phyloP scores from a whole-genome alignment of 371 early-diverging fungal genomes.

The Coemansia sp. region DNA sequence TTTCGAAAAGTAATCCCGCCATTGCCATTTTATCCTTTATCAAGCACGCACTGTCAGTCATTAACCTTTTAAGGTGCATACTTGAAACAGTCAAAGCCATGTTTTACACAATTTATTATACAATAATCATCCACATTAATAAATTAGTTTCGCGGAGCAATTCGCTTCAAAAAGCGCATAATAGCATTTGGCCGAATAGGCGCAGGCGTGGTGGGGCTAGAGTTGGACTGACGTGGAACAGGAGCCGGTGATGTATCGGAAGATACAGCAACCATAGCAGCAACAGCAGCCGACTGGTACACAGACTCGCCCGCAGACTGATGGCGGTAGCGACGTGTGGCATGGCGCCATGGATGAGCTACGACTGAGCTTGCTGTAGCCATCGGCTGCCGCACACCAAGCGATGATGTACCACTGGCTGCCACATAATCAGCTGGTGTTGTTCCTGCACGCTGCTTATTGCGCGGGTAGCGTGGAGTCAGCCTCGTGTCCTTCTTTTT shows the following conservation, averaged over 20 bases:
- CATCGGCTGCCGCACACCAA: slow-evolving; percentile 1
- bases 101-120: too few relatives aligned
- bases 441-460: neutral
- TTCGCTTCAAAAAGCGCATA: slow-evolving; percentile 43
- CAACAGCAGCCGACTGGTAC: slow-evolving; percentile 5
- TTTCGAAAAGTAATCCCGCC: too few relatives aligned
- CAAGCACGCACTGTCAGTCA: too few relatives aligned
- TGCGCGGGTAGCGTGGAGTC: slow-evolving; percentile 1
- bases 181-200: slow-evolving; percentile 35
- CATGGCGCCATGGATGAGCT: neutral
- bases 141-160: slow-evolving; percentile 24
- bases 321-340: slow-evolving; percentile 18
- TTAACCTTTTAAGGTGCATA: too few relatives aligned
- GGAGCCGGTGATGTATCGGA: neutral
- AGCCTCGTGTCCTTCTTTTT: slow-evolving; percentile 5
- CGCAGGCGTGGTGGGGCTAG: neutral
- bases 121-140: neutral
- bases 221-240: neutral
- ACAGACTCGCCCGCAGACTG: slow-evolving; percentile 25
- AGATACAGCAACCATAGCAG: neutral
- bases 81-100: too few relatives aligned
- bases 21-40: too few relatives aligned
- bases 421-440: slow-evolving; percentile 1
- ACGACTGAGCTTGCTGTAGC: neutral
- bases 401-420: neutral